Conservation (phyloP, 768 basidiomycete genomes). For the Leccinum imitatum region DNA sequence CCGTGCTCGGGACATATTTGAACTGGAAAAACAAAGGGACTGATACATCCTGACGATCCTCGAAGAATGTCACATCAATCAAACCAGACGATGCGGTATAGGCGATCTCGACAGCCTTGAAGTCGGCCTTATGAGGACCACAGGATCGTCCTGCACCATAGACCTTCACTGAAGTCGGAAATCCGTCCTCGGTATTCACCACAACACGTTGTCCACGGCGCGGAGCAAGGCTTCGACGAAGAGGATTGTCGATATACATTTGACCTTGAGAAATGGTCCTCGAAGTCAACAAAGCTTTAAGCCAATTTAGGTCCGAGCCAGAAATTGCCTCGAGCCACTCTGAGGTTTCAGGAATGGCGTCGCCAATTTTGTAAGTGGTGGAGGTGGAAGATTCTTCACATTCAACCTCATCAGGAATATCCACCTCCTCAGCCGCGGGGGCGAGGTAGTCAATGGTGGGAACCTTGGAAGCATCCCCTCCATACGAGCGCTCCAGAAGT, state of each 20-base stretch:
- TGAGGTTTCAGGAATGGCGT: constrained; percentile 54
- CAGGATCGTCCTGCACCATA: constrained; percentile 81
- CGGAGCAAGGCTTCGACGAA: constrained; percentile 83
- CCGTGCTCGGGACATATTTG: constrained; percentile 83
- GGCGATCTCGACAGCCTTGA: constrained; percentile 80
- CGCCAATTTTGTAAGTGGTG: constrained; percentile 51
- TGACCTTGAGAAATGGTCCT: constrained; percentile 84
- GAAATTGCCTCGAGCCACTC: constrained; percentile 86
- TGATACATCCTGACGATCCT: constrained; percentile 74
- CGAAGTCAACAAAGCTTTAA: constrained; percentile 79
- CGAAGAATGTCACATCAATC: constrained; percentile 76
- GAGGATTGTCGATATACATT: constrained; percentile 84
- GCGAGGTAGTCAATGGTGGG: constrained; percentile 87
- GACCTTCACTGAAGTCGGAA: constrained; percentile 58
- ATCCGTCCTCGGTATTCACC: constrained; percentile 46
- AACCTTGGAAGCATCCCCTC: constrained; percentile 68
- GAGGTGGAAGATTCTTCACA: constrained; percentile 42
- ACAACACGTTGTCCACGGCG: constrained; percentile 77
- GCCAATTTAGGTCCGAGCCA: constrained; percentile 81
- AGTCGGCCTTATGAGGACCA: constrained; percentile 66
- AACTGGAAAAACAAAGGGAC: constrained; percentile 84
- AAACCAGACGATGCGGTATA: constrained; percentile 51
- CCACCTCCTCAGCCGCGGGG: constrained; percentile 41
- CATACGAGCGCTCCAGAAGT: constrained; percentile 77
- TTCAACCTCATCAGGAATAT: constrained; percentile 42